Percentiles rank a stretch among this genome's conserved stretches.
phyloP scores from a whole-genome alignment of 257 asterid species.

The Solanum medicagineum region DNA sequence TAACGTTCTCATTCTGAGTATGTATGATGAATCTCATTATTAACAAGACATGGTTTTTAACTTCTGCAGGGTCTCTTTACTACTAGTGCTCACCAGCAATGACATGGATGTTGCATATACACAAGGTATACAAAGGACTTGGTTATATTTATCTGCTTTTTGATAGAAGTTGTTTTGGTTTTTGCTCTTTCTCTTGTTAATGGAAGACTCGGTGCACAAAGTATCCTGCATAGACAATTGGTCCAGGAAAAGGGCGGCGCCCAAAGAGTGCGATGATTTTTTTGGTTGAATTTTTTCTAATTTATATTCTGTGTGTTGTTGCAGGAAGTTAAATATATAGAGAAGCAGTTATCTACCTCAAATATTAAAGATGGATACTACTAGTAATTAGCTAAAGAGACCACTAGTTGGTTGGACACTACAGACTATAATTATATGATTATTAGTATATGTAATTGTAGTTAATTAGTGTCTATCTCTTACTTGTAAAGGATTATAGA shows the following conservation, averaged over 20 bases:
- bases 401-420: not conserved
- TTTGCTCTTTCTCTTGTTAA: not conserved
- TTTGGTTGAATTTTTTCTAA: not conserved
- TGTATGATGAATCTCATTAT: not conserved
- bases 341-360: not conserved
- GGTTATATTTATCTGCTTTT: not conserved
- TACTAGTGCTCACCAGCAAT: slow-evolving; percentile 25
- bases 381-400: slow-evolving; percentile 4
- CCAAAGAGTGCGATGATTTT: not conserved
- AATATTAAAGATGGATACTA: not conserved
- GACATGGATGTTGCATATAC: slow-evolving; percentile 8
- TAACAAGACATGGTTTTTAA: not conserved
- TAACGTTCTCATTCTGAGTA: not conserved
- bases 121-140: slow-evolving; percentile 11
- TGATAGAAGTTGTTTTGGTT: not conserved
- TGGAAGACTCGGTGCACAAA: not conserved
- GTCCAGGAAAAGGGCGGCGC: too few relatives aligned
- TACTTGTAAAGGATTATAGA: not conserved
- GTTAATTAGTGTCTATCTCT: not conserved
- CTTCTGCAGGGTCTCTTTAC: slow-evolving; percentile 56
- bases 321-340: slow-evolving; percentile 9
- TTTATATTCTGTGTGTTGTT: not conserved
- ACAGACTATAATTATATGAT: not conserved
- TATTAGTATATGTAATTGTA: slow-evolving; percentile 3
- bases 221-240: not conserved